Percentiles rank a stretch among this genome's conserved stretches.
These are phyloP conservation scores for Brettanomyces bruxellensis DNA, from an alignment of 805 yeast species.

Conservation along the genomic window DNA sequence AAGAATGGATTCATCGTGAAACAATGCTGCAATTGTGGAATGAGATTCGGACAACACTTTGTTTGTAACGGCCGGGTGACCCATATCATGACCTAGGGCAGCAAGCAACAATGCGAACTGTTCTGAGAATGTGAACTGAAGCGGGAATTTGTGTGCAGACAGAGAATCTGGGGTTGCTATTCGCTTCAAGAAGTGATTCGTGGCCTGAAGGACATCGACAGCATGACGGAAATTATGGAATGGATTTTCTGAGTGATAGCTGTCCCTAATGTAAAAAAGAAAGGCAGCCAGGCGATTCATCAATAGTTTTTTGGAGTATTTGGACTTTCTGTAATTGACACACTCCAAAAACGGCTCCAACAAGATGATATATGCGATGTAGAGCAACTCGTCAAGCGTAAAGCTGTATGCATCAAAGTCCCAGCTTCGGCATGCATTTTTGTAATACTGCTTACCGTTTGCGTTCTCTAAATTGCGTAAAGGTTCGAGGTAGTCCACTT, in stretches of 20 bases:
- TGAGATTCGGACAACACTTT: constrained; percentile 48
- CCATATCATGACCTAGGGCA: constrained; percentile 90
- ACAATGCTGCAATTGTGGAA: constrained; percentile 57
- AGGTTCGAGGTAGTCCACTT: constrained; percentile 20
- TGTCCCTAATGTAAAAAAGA: constrained; percentile 60
- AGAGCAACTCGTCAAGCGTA: constrained; percentile 54
- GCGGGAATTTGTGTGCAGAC: background rate
- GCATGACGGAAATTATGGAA: constrained; percentile 97
- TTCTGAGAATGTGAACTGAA: constrained; percentile 23
- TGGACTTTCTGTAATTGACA: background rate
- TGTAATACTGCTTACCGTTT: background rate
- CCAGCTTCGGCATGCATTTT: constrained; percentile 37
- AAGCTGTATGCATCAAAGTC: constrained; percentile 63
- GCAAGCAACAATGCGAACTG: constrained; percentile 60
- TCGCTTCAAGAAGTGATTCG: constrained; percentile 47
- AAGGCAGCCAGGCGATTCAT: constrained; percentile 22
- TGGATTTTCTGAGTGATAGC: constrained; percentile 77
- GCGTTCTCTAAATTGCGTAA: constrained; percentile 15
- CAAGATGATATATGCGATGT: constrained; percentile 50
- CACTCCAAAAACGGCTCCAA: constrained; percentile 7
- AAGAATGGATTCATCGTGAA: constrained; percentile 58
- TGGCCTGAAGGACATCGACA: constrained; percentile 88
- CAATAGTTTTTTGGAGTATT: background rate
- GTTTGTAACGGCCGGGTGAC: constrained; percentile 95
- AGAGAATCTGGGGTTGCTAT: constrained; percentile 1